A percentile compares a stretch with the other conserved stretches of the same genome.
These are phyloP conservation scores for Pseudogymnoascus sp. DNA, from an alignment of 2,329 filamentous ascomycete genomes.

Conservation along the genomic window DNA sequence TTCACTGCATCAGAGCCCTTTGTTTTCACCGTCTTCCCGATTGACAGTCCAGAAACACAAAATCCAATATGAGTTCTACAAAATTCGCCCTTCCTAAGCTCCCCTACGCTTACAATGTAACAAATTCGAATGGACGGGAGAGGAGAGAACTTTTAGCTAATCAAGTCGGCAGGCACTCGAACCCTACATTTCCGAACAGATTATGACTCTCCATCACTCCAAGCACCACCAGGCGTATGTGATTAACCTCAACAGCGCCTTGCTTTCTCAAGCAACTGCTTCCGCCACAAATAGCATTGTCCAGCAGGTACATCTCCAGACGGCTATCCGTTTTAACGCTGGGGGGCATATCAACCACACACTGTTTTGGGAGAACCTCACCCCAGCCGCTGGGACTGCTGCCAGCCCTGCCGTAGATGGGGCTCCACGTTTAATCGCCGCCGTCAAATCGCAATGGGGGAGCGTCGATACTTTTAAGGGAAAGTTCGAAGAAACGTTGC, in stretches of 20 bases:
- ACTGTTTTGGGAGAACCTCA: conserved; percentile 82
- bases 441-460: conserved; percentile 61
- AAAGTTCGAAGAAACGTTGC: conserved; percentile 54
- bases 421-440: conserved; percentile 49
- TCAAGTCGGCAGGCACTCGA: conserved; percentile 48
- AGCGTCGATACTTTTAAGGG: conserved; percentile 55
- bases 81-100: conserved; percentile 47
- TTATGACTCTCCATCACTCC: conserved; percentile 73
- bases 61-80: not conserved
- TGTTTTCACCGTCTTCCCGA: not conserved
- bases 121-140: conserved; percentile 26
- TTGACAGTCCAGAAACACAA: not conserved
- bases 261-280: conserved; percentile 50
- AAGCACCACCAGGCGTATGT: conserved; percentile 77
- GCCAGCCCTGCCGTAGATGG: conserved; percentile 35
- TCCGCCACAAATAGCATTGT: conserved; percentile 49
- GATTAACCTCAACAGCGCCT: conserved; percentile 61
- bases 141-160: conserved; percentile 18
- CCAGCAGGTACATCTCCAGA: conserved; percentile 57
- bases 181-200: conserved; percentile 65
- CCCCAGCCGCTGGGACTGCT: conserved; percentile 49
- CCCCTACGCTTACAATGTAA: conserved; percentile 62
- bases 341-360: conserved; percentile 91
- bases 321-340: conserved; percentile 75
- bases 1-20: not conserved